Evolutionary conservation across 2,329 filamentous ascomycete species (phyloP), one percentile per base, ranked within the genome.

Genomic region (Fusarium nisikadoi): DNA sequence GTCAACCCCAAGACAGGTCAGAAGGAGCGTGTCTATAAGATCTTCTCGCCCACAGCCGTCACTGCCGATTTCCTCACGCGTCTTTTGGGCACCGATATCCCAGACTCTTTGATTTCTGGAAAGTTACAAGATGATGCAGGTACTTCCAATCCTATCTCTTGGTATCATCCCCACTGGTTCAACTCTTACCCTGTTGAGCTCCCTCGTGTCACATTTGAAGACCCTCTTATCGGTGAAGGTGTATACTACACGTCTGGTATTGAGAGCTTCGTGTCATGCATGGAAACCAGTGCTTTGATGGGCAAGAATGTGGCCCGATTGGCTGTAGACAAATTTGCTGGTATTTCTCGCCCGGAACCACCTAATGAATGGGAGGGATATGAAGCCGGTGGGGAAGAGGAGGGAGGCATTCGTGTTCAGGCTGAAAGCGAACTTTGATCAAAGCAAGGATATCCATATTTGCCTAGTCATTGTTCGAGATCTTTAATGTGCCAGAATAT

Each of bases 221-320:
- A 96, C 68, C 89, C 92, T 6, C 84, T 91, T 70, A 79, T 98
- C 6, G 90, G 89, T 9, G 81, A 87, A 11, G 89, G 89, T 0
- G 77, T 95, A 19, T 96, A 90, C 81, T 92, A 92, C 78, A 92
- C 90, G 0, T 90, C 89, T 16, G 90, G 89, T 5, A 97, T 98
- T 46, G 95, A 98, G 83, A 92, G 92, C 74, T 98, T 99, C 80
- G 97, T 98, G 74, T 96, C 93, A 14, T 97, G 94, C 0, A 98
- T 99, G 96, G 96, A 99, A 85, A 98, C 96, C 11, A 97, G 91
- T 80, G 93, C 94, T 3, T 82, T 98, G 74, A 96, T 96, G 90
- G 96, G 96, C 2, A 94, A 89, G 87, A 96, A 96, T 78, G 91
- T 96, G 25, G 94, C 93, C 13, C 87, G 86, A 70, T 82, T 96